phyloP scores from a whole-genome alignment of 306 rosid genomes.

The Begonia fuchsioides region DNA sequence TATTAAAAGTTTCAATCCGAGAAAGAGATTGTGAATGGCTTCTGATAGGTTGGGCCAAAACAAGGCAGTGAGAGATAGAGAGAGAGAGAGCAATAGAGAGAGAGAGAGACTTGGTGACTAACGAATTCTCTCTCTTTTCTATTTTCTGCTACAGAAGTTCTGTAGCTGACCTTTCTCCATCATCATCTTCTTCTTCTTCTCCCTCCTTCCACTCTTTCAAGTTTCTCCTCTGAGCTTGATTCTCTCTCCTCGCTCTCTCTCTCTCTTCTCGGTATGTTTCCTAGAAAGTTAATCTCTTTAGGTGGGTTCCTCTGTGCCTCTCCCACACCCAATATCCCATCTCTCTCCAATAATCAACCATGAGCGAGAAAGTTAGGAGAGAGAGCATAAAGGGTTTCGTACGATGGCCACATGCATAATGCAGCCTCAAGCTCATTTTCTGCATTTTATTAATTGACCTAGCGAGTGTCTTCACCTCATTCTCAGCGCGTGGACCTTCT shows the following conservation, averaged over 20 bases:
- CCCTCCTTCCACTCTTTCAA: conserved; percentile 1
- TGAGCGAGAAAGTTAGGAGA: conserved; percentile 1
- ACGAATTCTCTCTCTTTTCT: conserved; percentile 36
- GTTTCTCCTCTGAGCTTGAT: conserved; percentile 1
- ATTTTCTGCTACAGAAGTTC: background rate
- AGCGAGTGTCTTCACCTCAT: background rate
- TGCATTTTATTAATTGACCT: background rate
- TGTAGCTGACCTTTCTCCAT: conserved; percentile 18
- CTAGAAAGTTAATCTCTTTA: conserved; percentile 28
- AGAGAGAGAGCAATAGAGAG: conserved; percentile 9
- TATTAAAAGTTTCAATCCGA: conserved; percentile 1
- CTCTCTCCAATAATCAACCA: conserved; percentile 69
- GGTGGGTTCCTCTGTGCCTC: conserved; percentile 21
- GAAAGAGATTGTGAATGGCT: background rate
- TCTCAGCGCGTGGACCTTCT: background rate
- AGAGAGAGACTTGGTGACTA: conserved; percentile 24
- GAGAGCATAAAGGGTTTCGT: conserved; percentile 43
- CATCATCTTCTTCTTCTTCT: conserved; percentile 13
- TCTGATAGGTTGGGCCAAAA: background rate
- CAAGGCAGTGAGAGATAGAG: conserved; percentile 2
- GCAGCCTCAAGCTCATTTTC: conserved; percentile 14
- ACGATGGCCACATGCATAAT: conserved; percentile 49
- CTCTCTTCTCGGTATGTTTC: conserved; percentile 18
- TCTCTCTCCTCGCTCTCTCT: background rate
- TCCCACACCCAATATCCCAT: background rate